Conservation (phyloP, 371 early-diverging fungal genomes). For the Mucor circinelloides region DNA sequence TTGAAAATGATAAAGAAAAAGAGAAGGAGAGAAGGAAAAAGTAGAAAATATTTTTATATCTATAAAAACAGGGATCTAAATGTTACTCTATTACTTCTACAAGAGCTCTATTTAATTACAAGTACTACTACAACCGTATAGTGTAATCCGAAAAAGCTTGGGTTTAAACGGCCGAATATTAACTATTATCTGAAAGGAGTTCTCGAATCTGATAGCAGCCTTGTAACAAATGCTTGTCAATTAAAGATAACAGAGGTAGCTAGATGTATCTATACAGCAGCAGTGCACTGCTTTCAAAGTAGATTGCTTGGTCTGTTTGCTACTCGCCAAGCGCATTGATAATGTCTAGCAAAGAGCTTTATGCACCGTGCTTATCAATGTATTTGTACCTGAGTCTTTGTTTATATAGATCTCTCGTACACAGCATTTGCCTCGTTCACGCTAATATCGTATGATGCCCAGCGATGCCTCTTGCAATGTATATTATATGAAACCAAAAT, state of each 20-base stretch:
- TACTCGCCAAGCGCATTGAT: background rate
- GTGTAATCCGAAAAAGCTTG: constrained; percentile 7
- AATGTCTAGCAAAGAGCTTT: background rate
- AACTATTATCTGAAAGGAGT: background rate
- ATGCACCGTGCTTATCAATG: background rate
- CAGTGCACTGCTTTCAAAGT: background rate
- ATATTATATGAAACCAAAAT: background rate
- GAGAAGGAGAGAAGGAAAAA: background rate
- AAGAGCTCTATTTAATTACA: constrained; percentile 2
- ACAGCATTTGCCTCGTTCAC: background rate
- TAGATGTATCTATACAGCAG: background rate
- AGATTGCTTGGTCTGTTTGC: background rate
- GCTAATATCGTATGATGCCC: background rate
- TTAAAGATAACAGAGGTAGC: background rate
- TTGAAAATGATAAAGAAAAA: background rate
- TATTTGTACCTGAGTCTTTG: background rate
- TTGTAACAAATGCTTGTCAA: background rate
- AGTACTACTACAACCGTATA: background rate
- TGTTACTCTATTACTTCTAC: background rate
- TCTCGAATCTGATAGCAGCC: background rate
- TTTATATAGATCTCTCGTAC: background rate
- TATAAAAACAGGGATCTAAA: constrained; percentile 6
- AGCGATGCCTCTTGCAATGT: background rate
- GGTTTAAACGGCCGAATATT: constrained; percentile 12
- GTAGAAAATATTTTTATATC: constrained; percentile 3